Conservation (phyloP, 1,284 basidiomycete genomes). For the Filobasidium uniguttulatum region DNA sequence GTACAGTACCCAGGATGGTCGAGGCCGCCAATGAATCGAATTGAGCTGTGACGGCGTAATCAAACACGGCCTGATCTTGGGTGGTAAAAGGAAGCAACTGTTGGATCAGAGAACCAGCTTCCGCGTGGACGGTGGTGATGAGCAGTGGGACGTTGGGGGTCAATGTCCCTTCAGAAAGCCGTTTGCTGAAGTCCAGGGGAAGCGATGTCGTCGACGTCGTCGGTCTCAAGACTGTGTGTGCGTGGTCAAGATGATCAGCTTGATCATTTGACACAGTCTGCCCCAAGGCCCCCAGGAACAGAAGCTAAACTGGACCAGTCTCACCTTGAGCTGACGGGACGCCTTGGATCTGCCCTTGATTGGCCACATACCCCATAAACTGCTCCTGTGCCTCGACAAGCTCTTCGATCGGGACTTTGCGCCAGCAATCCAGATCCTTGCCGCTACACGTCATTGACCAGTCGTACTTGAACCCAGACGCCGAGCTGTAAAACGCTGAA, state of each 20-base stretch:
- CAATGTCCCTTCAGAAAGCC: slow-evolving; percentile 46
- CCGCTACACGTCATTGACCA: too few relatives aligned
- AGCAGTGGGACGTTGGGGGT: slow-evolving; percentile 49
- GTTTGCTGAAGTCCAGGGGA: slow-evolving; percentile 42
- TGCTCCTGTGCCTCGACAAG: slow-evolving; percentile 45
- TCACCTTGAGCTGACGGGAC: slow-evolving; percentile 22
- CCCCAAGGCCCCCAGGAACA: slow-evolving; percentile 1
- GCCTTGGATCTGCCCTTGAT: slow-evolving; percentile 17
- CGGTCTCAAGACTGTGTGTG: slow-evolving; percentile 25
- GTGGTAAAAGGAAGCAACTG: slow-evolving; percentile 31
- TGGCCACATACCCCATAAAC: slow-evolving; percentile 38
- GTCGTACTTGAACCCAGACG: too few relatives aligned
- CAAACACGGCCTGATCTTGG: slow-evolving; percentile 39
- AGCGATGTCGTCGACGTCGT: slow-evolving; percentile 21
- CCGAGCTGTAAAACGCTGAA: too few relatives aligned
- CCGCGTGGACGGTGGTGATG: slow-evolving; percentile 54
- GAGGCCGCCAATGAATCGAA: slow-evolving; percentile 44
- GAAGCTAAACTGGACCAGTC: slow-evolving; percentile 8
- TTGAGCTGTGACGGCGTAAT: slow-evolving; percentile 37
- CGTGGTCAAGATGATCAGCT: slow-evolving; percentile 2
- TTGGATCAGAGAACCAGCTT: slow-evolving; percentile 52
- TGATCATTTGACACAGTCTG: too few relatives aligned
- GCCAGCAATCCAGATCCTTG: slow-evolving; percentile 40
- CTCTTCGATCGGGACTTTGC: slow-evolving; percentile 40
- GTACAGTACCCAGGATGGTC: slow-evolving; percentile 39